A percentile compares a stretch with the other conserved stretches of the same genome.
Evolutionary conservation across 2,329 filamentous ascomycete species (phyloP).

Genomic region (Microascus cirrosus): DNA sequence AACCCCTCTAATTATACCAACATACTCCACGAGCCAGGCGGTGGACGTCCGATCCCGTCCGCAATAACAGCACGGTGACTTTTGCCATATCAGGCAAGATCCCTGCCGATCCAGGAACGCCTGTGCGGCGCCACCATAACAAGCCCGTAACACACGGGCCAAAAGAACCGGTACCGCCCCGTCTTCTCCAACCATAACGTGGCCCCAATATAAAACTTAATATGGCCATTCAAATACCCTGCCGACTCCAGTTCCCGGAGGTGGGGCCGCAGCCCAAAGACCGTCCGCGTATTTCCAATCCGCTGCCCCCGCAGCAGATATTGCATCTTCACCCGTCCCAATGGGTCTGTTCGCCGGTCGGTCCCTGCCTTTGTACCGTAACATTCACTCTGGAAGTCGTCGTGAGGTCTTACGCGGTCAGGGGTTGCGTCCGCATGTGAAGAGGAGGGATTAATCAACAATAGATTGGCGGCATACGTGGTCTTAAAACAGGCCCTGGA

Average conservation of each 20-base stretch:
- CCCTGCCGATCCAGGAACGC: too few species aligned
- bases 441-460: background rate
- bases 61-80: too few species aligned
- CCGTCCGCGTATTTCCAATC: background rate
- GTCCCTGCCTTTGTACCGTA: background rate
- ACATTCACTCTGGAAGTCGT: background rate
- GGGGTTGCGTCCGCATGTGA: background rate
- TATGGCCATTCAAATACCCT: background rate
- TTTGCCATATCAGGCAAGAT: too few species aligned
- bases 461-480: background rate
- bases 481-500: background rate
- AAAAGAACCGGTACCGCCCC: too few species aligned
- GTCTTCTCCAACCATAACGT: too few species aligned
- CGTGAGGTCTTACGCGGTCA: background rate
- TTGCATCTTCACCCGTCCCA: background rate
- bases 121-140: too few species aligned
- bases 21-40: too few species aligned
- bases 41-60: too few species aligned
- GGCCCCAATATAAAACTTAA: background rate
- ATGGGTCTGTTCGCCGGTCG: background rate
- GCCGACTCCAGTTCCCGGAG: background rate
- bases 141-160: too few species aligned
- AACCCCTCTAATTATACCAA: too few species aligned
- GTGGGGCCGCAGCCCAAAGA: background rate
- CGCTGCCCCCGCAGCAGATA: background rate